Evolutionary conservation across 164 flowering plant genomes (phyloP), one percentile per base, ranked within the genome.

Genomic region (Amborella trichopoda): DNA sequence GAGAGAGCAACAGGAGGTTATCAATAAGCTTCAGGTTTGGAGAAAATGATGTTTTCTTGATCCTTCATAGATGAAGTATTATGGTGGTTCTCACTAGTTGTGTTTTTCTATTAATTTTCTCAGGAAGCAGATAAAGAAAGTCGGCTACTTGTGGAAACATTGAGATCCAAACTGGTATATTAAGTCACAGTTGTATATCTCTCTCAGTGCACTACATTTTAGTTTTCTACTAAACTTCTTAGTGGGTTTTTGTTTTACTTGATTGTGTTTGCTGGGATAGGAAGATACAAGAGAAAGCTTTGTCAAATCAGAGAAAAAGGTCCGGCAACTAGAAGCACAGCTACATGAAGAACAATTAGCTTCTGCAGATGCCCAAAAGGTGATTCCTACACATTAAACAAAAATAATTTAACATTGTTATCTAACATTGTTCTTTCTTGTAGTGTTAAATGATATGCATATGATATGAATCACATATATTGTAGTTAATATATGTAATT

Each of bases 61-160:
- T n/a, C n/a, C n/a, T n/a, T n/a, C n/a, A n/a, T n/a, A n/a, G n/a
- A n/a, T n/a, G n/a, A n/a, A n/a, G n/a, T n/a, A n/a, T n/a, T n/a
- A n/a, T n/a, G n/a, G n/a, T n/a, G n/a, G n/a, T n/a, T n/a, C n/a
- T n/a, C n/a, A 23, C 19, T 44, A 4, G 18, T 47, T 48, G 11
- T 33, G 8, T 11, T 5, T 5, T 45, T 23, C 18, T 49, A 46
- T 18, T 34, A 41, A 50, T 41, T 17, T 50, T 33, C 36, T 43
- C 75, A 93, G 99, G 96, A 82, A 53, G 69, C 75, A 21, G 91
- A 88, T 60, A 84, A 67, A 69, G 90, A 84, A 66, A 70, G 77
- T 28, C 76, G 86, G 50, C 54, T 51, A 19, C 75, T 80, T 46
- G 72, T 88, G 55, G 96, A 84, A 61, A 64, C 69, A 19, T 53